These are phyloP conservation scores for Schizophyllum amplum DNA, from an alignment of 1,284 basidiomycete species.

Conservation along the genomic window DNA sequence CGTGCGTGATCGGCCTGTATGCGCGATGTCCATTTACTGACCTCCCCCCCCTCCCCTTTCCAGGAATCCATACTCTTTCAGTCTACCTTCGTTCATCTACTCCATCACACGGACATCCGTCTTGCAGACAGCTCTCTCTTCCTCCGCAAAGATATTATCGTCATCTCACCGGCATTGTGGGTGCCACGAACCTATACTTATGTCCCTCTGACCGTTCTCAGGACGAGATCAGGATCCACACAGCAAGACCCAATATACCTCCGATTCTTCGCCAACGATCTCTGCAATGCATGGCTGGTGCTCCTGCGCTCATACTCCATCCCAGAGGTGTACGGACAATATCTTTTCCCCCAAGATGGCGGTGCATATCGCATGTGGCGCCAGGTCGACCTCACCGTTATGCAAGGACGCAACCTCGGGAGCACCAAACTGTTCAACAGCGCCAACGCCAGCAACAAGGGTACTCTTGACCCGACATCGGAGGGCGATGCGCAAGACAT, in stretches of 20 bases:
- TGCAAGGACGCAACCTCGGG: conserved; percentile 65
- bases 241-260: conserved; percentile 64
- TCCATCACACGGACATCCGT: conserved; percentile 70
- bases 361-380: conserved; percentile 81
- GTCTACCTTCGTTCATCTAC: conserved; percentile 60
- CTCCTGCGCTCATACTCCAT: conserved; percentile 69
- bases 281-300: conserved; percentile 62
- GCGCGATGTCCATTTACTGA: conserved; percentile 8
- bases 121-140: conserved; percentile 63
- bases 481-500: conserved; percentile 48
- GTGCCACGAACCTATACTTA: conserved; percentile 3
- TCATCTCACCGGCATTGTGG: conserved; percentile 43
- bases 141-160: conserved; percentile 61
- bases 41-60: conserved; percentile 4
- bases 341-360: conserved; percentile 48
- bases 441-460: conserved; percentile 11
- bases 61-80: conserved; percentile 67
- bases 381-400: conserved; percentile 61
- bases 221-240: not conserved
- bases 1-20: conserved; percentile 30
- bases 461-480: conserved; percentile 11
- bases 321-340: conserved; percentile 67
- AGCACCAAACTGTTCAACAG: conserved; percentile 28
- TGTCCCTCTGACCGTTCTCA: conserved; percentile 5
- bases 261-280: conserved; percentile 51